A percentile compares a stretch with the other conserved stretches of the same genome.
phyloP scores from a whole-genome alignment of 257 asterid species.

The Oldenlandia corymbosa region DNA sequence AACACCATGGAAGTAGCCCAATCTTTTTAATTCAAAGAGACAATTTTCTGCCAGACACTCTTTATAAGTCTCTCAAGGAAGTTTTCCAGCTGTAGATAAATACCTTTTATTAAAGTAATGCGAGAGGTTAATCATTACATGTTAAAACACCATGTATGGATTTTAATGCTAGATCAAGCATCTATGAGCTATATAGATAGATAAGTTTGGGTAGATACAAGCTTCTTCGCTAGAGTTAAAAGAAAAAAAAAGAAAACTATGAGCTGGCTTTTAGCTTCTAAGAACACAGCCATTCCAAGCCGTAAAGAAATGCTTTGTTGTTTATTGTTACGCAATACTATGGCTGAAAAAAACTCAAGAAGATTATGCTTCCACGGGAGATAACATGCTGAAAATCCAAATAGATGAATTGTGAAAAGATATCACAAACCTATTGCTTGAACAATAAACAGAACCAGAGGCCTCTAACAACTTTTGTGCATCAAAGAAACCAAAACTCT shows the following conservation, averaged over 20 bases:
- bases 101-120: neutral
- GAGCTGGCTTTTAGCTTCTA: neutral
- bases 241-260: too few species aligned
- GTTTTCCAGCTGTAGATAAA: neutral
- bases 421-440: neutral
- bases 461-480: neutral
- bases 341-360: neutral
- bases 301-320: neutral
- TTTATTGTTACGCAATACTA: neutral
- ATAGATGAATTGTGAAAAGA: neutral
- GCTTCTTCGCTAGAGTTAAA: neutral
- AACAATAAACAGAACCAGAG: neutral
- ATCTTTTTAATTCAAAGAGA: neutral
- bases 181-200: neutral
- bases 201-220: neutral
- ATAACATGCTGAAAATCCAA: neutral
- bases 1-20: neutral
- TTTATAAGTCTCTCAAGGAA: neutral
- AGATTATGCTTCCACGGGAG: neutral
- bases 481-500: neutral
- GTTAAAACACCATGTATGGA: neutral
- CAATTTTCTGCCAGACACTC: neutral
- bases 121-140: neutral
- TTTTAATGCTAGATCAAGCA: neutral
- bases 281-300: neutral